Evolutionary conservation across 208 protist species (phyloP), one percentile per base, ranked within the genome.

Genomic region (Balamuthia mandrillaris): DNA sequence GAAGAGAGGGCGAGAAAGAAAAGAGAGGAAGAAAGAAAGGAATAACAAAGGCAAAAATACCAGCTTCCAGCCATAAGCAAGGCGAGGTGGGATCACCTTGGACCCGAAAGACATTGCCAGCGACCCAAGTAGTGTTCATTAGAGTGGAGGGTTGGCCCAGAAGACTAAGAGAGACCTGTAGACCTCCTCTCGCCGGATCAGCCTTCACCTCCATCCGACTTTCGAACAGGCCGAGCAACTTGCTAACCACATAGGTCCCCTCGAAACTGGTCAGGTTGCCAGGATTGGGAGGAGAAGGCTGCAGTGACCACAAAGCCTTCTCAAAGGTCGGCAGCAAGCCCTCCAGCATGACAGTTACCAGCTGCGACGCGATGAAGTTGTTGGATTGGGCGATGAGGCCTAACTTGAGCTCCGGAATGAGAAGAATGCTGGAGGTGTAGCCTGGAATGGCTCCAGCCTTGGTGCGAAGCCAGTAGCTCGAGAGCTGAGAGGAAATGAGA

Each of bases 371-470:
- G 52, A 60, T n/a, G 31, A 27, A 60, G 31, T 5, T 33, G 52
- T 5, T n/a, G 56, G 29, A 33, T 60, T 12, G 2, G n/a, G 12
- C 4, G 18, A 1, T 12, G 7, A 31, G 18, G 52, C 65, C 65
- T 31, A 51, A 54, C 65, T 75, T 75, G 6, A 75, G 24, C 65
- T 75, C 65, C 9, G 65, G 65, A 0, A 75, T 35, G 9, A 75
- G 27, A 10, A 75, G 33, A 9, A 75, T 18, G 27, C 37, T 44
- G 35, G 27, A 41, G 18, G 37, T 41, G 65, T 75, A 75, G 39
- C 65, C 65, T 3, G 65, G 65, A 24, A 75, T 44, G 35, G 39
- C 37, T n/a, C 65, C 65, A 24, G 65, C 65, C 65, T 75, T 75
- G 10, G 16, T 27, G n/a, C 65, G 37, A n/a, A 75, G 27, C 65